Conservation (phyloP, 345 rosid genomes). For the Eucalyptus coolabah region DNA sequence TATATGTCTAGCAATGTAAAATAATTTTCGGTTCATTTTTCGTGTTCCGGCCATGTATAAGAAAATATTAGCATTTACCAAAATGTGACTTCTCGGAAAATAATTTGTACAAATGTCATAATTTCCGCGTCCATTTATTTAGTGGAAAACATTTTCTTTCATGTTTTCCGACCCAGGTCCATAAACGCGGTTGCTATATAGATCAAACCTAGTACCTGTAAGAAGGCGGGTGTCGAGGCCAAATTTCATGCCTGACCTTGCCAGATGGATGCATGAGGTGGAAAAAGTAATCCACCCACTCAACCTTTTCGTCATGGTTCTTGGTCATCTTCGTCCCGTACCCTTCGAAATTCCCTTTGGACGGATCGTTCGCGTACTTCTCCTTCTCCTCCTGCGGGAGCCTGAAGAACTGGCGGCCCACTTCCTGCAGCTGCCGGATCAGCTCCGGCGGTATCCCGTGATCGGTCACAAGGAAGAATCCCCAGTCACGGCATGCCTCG, state of each 20-base stretch:
- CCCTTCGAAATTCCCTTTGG: constrained; percentile 28
- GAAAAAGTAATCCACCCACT: constrained; percentile 42
- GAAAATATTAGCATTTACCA: too few relatives aligned
- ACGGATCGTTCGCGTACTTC: constrained; percentile 22
- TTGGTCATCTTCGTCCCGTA: constrained; percentile 50
- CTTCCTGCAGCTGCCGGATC: constrained; percentile 19
- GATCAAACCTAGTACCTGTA: constrained; percentile 7
- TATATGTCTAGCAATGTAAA: too few relatives aligned
- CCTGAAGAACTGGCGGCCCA: constrained; percentile 27
- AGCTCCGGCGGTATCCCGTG: constrained; percentile 20
- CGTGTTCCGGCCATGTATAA: accelerated
- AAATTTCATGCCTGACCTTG: constrained; percentile 11
- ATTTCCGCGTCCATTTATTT: too few relatives aligned
- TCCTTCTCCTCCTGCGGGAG: constrained; percentile 33
- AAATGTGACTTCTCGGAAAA: too few relatives aligned
- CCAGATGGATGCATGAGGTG: constrained; percentile 20
- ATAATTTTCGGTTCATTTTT: too few relatives aligned
- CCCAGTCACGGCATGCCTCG: constrained; percentile 32
- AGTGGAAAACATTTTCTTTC: too few relatives aligned
- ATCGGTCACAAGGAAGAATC: constrained; percentile 19
- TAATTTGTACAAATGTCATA: too few relatives aligned
- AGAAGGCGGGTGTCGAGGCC: constrained; percentile 30
- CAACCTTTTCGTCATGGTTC: constrained; percentile 25
- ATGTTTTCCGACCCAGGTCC: too few relatives aligned
- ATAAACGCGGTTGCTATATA: too few relatives aligned